Conservation (phyloP, 208 protist species). For the Crithidia sp. region DNA sequence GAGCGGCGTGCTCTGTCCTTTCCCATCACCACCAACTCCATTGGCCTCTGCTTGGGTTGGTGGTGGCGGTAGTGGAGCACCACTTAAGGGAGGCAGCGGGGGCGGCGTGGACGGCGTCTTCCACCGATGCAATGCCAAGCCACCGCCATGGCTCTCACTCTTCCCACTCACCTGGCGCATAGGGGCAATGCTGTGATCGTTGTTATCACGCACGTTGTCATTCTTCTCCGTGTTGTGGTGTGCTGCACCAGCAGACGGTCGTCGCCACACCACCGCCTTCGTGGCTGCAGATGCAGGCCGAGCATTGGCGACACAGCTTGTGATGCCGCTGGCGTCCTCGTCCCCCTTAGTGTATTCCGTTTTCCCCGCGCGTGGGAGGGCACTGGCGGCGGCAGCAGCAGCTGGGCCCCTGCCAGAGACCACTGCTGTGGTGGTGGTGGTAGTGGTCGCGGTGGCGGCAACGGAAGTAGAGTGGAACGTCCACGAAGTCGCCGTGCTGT, state of each 20-base stretch:
- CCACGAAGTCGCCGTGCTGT: constrained; percentile 40
- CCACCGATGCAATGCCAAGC: too few species aligned
- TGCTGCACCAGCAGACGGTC: neutral
- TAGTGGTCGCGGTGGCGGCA: neutral
- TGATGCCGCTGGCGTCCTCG: neutral
- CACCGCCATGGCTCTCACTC: too few species aligned
- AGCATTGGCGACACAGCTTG: too few species aligned
- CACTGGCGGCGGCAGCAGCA: neutral
- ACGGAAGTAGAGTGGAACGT: constrained; percentile 43
- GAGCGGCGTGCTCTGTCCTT: too few species aligned
- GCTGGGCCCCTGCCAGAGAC: neutral
- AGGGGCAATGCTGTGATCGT: too few species aligned
- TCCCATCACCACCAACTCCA: too few species aligned
- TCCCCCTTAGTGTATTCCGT: neutral
- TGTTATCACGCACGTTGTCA: neutral
- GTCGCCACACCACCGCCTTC: constrained; percentile 34
- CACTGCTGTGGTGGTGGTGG: neutral
- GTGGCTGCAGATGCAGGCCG: neutral
- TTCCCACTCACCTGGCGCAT: too few species aligned
- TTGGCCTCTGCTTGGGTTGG: too few species aligned
- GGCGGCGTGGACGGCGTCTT: too few species aligned
- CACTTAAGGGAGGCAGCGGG: too few species aligned
- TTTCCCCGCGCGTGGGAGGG: neutral
- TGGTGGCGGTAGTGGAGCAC: too few species aligned
- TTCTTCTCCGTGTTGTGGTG: neutral